Evolutionary conservation across 345 rosid species (phyloP), one percentile per base, ranked within the genome.

Genomic region (Citrus hindsii): DNA sequence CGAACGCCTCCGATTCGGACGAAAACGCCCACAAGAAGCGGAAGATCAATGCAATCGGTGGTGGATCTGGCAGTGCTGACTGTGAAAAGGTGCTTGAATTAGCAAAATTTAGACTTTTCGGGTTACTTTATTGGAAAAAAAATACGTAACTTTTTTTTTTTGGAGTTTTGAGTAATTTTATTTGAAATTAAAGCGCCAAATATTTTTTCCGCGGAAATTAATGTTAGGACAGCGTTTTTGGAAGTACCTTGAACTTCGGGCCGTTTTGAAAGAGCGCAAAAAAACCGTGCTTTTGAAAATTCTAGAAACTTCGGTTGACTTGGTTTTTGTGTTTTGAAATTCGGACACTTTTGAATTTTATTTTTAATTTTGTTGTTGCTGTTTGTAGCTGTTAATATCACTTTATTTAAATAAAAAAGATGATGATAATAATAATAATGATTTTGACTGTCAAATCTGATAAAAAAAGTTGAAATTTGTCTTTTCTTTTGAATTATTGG

Each of bases 241-340:
- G 80, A 78, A 35, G 37, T 74, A 83, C 88, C 87, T 90, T 85
- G 89, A 85, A 84, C 75, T 76, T 81, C 84, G 92, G 87, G 85
- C 83, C 64, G 30, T 77, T 40, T 40, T 81, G 80, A 40, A 64
- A 71, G 62, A 77, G 71, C 77, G 2, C 5, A 14, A 71, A 35
- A 71, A 48, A 37, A 60, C 27, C 33, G 38, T 14, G 60, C 38
- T 18, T 61, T 69, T 67, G 67, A 71, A 24, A 27, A 76, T 82
- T 73, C 79, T 78, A 79, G 77, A 79, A 65, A 83, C 81, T 58
- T 85, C 68, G 25, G 71, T 80, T 74, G 81, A 73, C 64, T 42
- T 53, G 73, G 48, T 62, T 42, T 64, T 76, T 79, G 14, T 53
- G n/a, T 75, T 75, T 77, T 59, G 82, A 68, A 70, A 83, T 64